Percentiles rank a stretch among this genome's conserved stretches.
These are phyloP conservation scores for Neonectria punicea DNA, from an alignment of 2,329 filamentous ascomycete genomes.

Conservation along the genomic window DNA sequence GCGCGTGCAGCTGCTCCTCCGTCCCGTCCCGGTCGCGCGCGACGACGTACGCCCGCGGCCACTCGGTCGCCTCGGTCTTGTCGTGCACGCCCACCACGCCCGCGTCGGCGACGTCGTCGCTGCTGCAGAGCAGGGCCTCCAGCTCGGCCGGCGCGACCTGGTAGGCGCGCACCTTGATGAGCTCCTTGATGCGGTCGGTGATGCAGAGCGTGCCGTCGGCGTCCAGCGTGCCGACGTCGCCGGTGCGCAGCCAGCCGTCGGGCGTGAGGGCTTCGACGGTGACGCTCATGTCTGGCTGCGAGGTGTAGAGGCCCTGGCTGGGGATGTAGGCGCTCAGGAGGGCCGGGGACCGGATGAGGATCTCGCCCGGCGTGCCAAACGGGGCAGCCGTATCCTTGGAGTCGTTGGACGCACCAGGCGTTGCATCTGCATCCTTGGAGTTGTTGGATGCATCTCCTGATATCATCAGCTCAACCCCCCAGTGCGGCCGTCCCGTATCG, in stretches of 20 bases:
- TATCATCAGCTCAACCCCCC: slow-evolving; percentile 71
- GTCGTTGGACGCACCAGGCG: slow-evolving; percentile 41
- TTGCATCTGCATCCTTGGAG: slow-evolving; percentile 42
- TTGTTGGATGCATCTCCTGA: slow-evolving; percentile 57
- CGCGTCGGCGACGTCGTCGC: slow-evolving; percentile 66
- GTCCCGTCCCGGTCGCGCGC: slow-evolving; percentile 37
- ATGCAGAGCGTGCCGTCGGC: slow-evolving; percentile 68
- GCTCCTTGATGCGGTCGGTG: slow-evolving; percentile 77
- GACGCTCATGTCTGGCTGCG: slow-evolving; percentile 49
- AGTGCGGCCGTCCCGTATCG: slow-evolving; percentile 73
- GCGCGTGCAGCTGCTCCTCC: slow-evolving; percentile 54
- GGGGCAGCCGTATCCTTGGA: slow-evolving; percentile 48
- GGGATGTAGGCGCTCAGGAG: slow-evolving; percentile 77
- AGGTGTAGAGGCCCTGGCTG: slow-evolving; percentile 54
- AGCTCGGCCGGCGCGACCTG: slow-evolving; percentile 68
- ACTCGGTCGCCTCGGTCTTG: slow-evolving; percentile 68
- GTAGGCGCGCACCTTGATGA: slow-evolving; percentile 70
- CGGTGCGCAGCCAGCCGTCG: slow-evolving; percentile 78
- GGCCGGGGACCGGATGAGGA: slow-evolving; percentile 72
- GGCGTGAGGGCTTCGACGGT: slow-evolving; percentile 52
- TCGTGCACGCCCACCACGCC: slow-evolving; percentile 71
- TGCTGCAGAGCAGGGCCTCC: slow-evolving; percentile 50
- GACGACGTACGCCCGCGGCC: slow-evolving; percentile 72
- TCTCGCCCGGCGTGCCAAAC: slow-evolving; percentile 68
- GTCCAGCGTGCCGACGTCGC: slow-evolving; percentile 73